Evolutionary conservation across 2,329 filamentous ascomycete genomes (phyloP).

Genomic region (Escovopsis sp.): DNA sequence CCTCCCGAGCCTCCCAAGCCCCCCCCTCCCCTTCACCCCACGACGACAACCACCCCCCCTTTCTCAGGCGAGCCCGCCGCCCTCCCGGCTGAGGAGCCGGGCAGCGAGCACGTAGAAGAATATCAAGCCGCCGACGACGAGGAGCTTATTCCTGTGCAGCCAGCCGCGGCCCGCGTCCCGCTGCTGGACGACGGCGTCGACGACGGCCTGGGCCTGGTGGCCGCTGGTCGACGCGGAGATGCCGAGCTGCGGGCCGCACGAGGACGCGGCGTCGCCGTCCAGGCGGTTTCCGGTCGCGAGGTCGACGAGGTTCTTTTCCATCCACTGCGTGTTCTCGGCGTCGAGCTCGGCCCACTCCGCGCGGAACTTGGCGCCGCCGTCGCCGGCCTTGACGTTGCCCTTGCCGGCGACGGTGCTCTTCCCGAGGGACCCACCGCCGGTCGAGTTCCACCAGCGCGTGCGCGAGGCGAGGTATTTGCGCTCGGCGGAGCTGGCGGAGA

Average conservation of each 20-base stretch:
- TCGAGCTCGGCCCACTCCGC: conserved; percentile 84
- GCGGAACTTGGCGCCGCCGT: conserved; percentile 82
- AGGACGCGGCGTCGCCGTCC: conserved; percentile 31
- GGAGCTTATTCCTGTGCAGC: conserved; percentile 65
- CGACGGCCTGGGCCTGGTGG: conserved; percentile 51
- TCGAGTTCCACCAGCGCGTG: conserved; percentile 93
- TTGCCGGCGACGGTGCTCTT: conserved; percentile 40
- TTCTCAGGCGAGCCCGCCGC: conserved; percentile 11
- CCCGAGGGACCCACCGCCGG: conserved; percentile 63
- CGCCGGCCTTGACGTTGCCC: conserved; percentile 79
- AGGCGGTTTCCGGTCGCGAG: conserved; percentile 51
- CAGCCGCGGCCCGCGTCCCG: conserved; percentile 72
- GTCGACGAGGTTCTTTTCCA: conserved; percentile 71
- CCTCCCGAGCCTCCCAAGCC: too few species aligned
- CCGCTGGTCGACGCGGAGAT: conserved; percentile 41
- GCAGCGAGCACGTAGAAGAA: conserved; percentile 76
- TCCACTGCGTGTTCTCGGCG: conserved; percentile 82
- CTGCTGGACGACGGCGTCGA: conserved; percentile 63
- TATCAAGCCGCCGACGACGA: conserved; percentile 53
- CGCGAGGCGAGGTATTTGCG: conserved; percentile 62
- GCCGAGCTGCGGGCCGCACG: conserved; percentile 40
- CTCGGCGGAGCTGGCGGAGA: conserved; percentile 64
- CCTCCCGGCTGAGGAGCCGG: conserved; percentile 48
- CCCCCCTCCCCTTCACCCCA: not conserved
- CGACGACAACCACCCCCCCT: too few species aligned